phyloP scores from a whole-genome alignment of 345 rosid genomes.

The Eucalyptus coolabah region DNA sequence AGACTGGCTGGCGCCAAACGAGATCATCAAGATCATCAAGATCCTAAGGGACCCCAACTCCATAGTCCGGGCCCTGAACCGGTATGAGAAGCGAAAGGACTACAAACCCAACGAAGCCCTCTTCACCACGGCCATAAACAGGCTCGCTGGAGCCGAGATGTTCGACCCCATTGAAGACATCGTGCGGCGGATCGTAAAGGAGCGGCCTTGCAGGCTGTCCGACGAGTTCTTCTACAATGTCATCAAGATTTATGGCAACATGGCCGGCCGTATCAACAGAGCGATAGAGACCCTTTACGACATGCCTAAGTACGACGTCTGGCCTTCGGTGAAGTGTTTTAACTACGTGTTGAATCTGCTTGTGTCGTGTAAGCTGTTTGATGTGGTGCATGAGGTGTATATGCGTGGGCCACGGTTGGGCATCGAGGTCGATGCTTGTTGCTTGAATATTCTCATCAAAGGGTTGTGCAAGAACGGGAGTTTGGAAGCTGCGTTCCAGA shows the following conservation, averaged over 20 bases:
- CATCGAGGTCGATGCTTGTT: slow-evolving; percentile 72
- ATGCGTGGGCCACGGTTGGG: slow-evolving; percentile 53
- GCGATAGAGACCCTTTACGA: slow-evolving; percentile 51
- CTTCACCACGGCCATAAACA: slow-evolving; percentile 38
- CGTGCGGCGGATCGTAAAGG: slow-evolving; percentile 26
- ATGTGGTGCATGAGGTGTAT: slow-evolving; percentile 46
- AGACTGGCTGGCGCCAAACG: slow-evolving; percentile 77
- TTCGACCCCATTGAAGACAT: slow-evolving; percentile 60
- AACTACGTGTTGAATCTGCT: slow-evolving; percentile 67
- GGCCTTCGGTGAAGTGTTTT: slow-evolving; percentile 67
- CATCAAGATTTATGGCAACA: slow-evolving; percentile 58
- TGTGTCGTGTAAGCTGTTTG: slow-evolving; percentile 52
- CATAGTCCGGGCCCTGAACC: slow-evolving; percentile 28
- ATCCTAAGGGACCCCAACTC: slow-evolving; percentile 39
- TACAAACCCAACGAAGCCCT: slow-evolving; percentile 68
- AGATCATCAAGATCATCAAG: slow-evolving; percentile 48
- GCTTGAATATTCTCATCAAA: slow-evolving; percentile 70
- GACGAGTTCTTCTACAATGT: slow-evolving; percentile 65
- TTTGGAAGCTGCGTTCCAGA: slow-evolving; percentile 42
- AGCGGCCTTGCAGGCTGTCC: slow-evolving; percentile 41
- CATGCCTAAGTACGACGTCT: slow-evolving; percentile 63
- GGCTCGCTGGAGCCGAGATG: slow-evolving; percentile 41
- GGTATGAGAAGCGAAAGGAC: slow-evolving; percentile 62
- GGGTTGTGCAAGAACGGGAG: slow-evolving; percentile 70
- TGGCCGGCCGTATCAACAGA: slow-evolving; percentile 44